Evolutionary conservation across 2,329 filamentous ascomycete genomes (phyloP).

Genomic region (Trichoderma atrobrunneum): DNA sequence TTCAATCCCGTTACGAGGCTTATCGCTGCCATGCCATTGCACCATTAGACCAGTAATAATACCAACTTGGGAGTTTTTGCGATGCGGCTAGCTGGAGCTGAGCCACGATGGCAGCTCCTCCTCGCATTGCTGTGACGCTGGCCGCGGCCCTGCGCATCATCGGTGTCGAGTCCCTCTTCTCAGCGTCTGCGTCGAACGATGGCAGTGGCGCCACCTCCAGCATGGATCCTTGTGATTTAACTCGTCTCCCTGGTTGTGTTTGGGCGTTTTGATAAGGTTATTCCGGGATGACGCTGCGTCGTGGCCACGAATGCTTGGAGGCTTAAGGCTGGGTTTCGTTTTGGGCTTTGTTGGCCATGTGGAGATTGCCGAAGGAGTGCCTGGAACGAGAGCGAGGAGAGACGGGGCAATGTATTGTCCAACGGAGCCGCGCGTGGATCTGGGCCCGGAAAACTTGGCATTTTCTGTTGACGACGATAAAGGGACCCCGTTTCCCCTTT

Average conservation of each 20-base stretch:
- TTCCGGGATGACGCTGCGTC: neutral
- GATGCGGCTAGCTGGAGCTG: neutral
- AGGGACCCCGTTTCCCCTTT: neutral
- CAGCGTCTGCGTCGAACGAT: neutral
- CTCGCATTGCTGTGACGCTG: neutral
- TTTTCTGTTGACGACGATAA: neutral
- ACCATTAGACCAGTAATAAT: no score
- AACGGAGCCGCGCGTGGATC: neutral
- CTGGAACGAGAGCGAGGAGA: neutral
- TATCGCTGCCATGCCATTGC: neutral
- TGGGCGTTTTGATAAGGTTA: neutral
- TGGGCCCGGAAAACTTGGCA: neutral
- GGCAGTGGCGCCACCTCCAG: neutral
- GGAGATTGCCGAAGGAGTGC: neutral
- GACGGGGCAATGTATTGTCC: neutral
- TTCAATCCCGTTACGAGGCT: neutral
- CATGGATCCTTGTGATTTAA: neutral
- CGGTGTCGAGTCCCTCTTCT: neutral
- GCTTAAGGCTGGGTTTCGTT: neutral
- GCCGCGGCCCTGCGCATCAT: neutral
- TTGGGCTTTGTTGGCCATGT: neutral
- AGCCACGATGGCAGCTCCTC: neutral
- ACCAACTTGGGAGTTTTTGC: neutral
- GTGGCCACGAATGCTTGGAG: neutral
- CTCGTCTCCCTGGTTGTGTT: neutral